phyloP scores from a whole-genome alignment of 2,329 filamentous ascomycete species.

The Fragosphaeria purpurea region DNA sequence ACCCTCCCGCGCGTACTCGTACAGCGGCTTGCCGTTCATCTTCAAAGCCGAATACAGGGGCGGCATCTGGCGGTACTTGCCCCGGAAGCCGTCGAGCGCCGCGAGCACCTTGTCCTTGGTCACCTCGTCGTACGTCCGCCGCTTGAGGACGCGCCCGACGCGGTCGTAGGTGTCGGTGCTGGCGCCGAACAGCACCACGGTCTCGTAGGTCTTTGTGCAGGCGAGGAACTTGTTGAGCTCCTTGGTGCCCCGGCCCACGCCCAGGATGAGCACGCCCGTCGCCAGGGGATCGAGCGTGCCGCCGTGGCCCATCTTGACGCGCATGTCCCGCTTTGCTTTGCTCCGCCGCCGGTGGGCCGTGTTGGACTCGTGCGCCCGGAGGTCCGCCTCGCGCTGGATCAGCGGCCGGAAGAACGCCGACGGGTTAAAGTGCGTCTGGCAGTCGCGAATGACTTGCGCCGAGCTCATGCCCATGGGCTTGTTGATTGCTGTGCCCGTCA shows the following conservation, averaged over 20 bases:
- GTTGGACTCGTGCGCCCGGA: slow-evolving; percentile 45
- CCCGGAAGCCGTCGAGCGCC: slow-evolving; percentile 64
- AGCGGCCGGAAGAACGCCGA: slow-evolving; percentile 73
- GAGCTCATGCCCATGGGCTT: slow-evolving; percentile 84
- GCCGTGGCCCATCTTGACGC: slow-evolving; percentile 92
- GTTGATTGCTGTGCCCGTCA: slow-evolving; percentile 59
- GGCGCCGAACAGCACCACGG: slow-evolving; percentile 79
- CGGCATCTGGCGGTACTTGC: slow-evolving; percentile 79
- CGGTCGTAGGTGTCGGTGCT: slow-evolving; percentile 89
- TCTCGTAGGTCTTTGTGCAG: slow-evolving; percentile 91
- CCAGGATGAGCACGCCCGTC: slow-evolving; percentile 83
- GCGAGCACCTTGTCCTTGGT: slow-evolving; percentile 70
- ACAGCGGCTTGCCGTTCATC: slow-evolving; percentile 86
- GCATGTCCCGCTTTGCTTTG: slow-evolving; percentile 46
- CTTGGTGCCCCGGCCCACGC: slow-evolving; percentile 83
- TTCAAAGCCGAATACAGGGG: slow-evolving; percentile 89
- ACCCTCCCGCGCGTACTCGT: slow-evolving; percentile 90
- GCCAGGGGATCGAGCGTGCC: slow-evolving; percentile 92
- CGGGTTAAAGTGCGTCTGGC: slow-evolving; percentile 73
- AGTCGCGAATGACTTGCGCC: slow-evolving; percentile 79
- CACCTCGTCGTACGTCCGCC: slow-evolving; percentile 67
- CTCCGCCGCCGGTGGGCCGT: slow-evolving; percentile 49
- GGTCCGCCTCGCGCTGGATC: slow-evolving; percentile 43
- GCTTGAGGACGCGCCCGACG: slow-evolving; percentile 70
- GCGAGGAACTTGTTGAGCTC: slow-evolving; percentile 64